Conservation (phyloP, 306 rosid species). For the Fragaria vesca region DNA sequence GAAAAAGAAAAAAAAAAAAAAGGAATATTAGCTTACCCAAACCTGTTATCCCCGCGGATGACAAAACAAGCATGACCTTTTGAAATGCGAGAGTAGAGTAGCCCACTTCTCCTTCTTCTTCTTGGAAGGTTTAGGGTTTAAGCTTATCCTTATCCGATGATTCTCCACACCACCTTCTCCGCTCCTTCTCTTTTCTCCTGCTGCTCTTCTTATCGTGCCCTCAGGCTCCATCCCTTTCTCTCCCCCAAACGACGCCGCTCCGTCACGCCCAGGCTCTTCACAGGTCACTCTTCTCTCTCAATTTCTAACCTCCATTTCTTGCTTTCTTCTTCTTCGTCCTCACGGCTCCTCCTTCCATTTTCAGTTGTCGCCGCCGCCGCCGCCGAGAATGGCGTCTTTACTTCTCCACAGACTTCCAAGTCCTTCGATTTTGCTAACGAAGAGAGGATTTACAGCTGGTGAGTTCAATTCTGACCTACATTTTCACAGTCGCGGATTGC, state of each 20-base stretch:
- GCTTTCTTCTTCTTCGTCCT: constrained; percentile 21
- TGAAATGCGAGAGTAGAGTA: no score
- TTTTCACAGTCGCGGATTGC: not conserved
- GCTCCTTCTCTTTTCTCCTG: constrained; percentile 33
- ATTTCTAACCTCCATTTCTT: not conserved
- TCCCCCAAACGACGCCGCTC: constrained; percentile 34
- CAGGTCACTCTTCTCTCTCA: constrained; percentile 17
- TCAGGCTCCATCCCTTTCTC: constrained; percentile 37
- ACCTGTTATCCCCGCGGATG: no score
- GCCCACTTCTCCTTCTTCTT: not conserved
- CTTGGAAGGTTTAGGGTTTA: not conserved
- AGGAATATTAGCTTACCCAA: no score
- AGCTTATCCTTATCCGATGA: constrained; percentile 14
- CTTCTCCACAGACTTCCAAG: constrained; percentile 75
- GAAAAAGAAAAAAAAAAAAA: no score
- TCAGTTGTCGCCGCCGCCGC: constrained; percentile 51
- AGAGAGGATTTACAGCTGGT: constrained; percentile 91
- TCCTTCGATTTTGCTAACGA: constrained; percentile 76
- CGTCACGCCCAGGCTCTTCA: constrained; percentile 18
- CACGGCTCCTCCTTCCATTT: constrained; percentile 19
- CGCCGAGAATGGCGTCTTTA: constrained; percentile 61
- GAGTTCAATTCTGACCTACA: not conserved
- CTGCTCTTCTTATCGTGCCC: constrained; percentile 5
- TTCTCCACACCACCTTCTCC: constrained; percentile 37
- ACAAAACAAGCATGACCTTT: no score